A percentile compares a stretch with the other conserved stretches of the same genome.
Evolutionary conservation across 2,329 filamentous ascomycete species (phyloP).

Genomic region (Penicillium sp.): DNA sequence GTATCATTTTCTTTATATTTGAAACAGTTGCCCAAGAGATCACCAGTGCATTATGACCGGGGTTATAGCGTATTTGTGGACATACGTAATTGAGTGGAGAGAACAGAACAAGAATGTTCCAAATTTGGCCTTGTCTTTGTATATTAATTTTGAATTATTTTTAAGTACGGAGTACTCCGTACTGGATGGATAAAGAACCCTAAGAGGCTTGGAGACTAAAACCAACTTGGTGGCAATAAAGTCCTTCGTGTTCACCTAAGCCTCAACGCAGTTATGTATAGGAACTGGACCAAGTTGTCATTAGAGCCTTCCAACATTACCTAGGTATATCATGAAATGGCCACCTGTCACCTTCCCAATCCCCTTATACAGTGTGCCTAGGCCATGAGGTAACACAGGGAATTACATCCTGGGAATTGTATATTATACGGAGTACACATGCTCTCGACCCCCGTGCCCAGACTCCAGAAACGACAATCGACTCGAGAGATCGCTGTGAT

Average conservation of each 20-base stretch:
- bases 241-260: background rate
- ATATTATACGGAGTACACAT: background rate
- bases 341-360: background rate
- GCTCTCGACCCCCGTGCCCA: background rate
- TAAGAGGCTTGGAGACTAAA: too few relatives aligned
- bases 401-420: background rate
- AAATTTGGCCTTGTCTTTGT: background rate
- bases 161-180: background rate
- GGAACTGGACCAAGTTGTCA: background rate
- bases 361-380: background rate
- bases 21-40: background rate
- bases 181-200: background rate
- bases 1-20: background rate
- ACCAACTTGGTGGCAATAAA: background rate
- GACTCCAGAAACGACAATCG: constrained; percentile 15
- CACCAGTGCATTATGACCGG: background rate
- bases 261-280: background rate
- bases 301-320: background rate
- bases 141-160: background rate
- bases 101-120: background rate
- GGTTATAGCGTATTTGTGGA: background rate
- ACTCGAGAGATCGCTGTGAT: background rate
- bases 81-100: constrained; percentile 8
- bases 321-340: background rate
- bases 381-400: background rate